Evolutionary conservation across 176 grass and related monocot genomes (phyloP).

Genomic region (Phragmites australis): DNA sequence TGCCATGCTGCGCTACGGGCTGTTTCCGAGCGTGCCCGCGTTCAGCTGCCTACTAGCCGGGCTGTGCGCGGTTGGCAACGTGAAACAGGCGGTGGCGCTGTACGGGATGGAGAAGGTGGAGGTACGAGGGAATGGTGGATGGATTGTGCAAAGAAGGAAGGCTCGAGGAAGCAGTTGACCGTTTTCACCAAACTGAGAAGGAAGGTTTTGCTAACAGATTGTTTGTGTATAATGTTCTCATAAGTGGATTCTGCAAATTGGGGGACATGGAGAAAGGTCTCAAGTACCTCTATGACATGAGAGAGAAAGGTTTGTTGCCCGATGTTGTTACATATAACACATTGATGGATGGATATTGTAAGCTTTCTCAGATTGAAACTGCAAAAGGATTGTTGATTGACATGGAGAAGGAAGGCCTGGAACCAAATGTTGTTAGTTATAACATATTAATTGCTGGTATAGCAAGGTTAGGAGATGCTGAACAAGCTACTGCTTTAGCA

Average conservation of each 20-base stretch:
- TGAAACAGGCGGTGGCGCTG: constrained; percentile 30
- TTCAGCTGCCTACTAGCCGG: constrained; percentile 33
- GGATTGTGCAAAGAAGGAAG: not conserved
- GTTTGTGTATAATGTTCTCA: constrained; percentile 41
- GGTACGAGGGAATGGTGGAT: constrained; percentile 24
- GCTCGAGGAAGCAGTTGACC: not conserved
- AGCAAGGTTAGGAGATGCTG: constrained; percentile 32
- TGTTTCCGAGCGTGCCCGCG: constrained; percentile 34
- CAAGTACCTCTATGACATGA: constrained; percentile 22
- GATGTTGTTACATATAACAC: constrained; percentile 28
- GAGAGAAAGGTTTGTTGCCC: constrained; percentile 15
- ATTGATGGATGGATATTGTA: constrained; percentile 27
- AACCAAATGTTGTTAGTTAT: constrained; percentile 33
- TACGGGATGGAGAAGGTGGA: constrained; percentile 43
- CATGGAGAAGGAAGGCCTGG: constrained; percentile 29
- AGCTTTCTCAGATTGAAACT: not conserved
- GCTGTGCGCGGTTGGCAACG: constrained; percentile 13
- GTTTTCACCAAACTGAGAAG: not conserved
- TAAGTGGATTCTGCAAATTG: constrained; percentile 42
- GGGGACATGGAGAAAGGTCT: constrained; percentile 37
- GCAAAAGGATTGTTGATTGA: constrained; percentile 34
- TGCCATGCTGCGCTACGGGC: constrained; percentile 24
- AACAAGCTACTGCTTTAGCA: constrained; percentile 34
- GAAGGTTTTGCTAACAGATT: not conserved
- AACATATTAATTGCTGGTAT: constrained; percentile 32